Conservation (phyloP, 2,329 filamentous ascomycete species). For the Xylariaceae sp. region DNA sequence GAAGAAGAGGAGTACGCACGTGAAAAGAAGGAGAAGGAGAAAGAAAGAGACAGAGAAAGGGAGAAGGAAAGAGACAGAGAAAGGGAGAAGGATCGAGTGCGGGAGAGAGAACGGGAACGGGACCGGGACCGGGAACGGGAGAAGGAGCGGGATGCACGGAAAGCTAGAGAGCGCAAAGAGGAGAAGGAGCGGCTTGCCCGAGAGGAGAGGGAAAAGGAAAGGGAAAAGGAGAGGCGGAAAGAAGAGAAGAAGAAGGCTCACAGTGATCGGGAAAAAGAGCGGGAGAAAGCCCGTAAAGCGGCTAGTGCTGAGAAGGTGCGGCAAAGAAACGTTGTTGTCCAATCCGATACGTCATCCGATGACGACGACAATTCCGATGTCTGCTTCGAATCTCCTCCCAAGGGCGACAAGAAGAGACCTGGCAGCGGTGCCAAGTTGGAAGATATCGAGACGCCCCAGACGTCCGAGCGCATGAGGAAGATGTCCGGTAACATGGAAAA, state of each 20-base stretch:
- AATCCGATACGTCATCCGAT: constrained; percentile 19
- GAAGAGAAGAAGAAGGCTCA: constrained; percentile 20
- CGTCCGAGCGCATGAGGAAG: constrained; percentile 20
- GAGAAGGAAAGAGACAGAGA: constrained; percentile 29
- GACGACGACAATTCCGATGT: constrained; percentile 18
- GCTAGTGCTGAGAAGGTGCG: constrained; percentile 28
- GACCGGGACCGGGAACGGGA: too few relatives aligned
- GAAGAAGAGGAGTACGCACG: constrained; percentile 28
- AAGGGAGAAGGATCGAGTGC: constrained; percentile 24
- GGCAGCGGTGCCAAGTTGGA: constrained; percentile 24
- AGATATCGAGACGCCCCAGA: constrained; percentile 11
- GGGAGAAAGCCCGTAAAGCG: constrained; percentile 27
- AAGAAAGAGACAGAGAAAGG: constrained; percentile 14
- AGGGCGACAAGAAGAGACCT: constrained; percentile 27
- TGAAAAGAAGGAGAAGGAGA: constrained; percentile 18
- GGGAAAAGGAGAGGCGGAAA: constrained; percentile 29
- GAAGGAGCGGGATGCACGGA: constrained; percentile 18
- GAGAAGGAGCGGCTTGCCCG: constrained; percentile 17
- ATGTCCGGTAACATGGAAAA: constrained; percentile 23
- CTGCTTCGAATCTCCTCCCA: constrained; percentile 17
- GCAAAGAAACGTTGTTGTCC: constrained; percentile 10
- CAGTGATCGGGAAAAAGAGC: constrained; percentile 29
- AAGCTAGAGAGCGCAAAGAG: constrained; percentile 30
- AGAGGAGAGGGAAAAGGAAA: constrained; percentile 34
- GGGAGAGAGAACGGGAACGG: constrained; percentile 35